These are phyloP conservation scores for Schizophyllum amplum DNA, from an alignment of 1,284 basidiomycete genomes.

Conservation along the genomic window DNA sequence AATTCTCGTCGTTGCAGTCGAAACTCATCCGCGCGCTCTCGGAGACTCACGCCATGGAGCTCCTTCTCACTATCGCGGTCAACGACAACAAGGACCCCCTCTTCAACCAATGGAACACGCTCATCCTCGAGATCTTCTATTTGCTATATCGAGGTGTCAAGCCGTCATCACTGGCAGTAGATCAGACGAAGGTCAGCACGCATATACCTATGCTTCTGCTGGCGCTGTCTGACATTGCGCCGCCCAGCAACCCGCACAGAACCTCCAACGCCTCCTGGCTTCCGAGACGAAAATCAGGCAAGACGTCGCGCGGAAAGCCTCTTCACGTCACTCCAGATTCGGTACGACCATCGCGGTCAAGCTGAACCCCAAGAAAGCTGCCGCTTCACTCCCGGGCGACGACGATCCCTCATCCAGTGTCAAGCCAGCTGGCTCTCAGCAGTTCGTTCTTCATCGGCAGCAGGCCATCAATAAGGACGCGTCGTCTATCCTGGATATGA, in stretches of 20 bases:
- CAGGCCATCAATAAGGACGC: slow-evolving; percentile 72
- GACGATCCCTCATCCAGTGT: slow-evolving; percentile 22
- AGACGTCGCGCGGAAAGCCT: slow-evolving; percentile 47
- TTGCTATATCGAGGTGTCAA: slow-evolving; percentile 75
- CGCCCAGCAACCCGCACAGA: slow-evolving; percentile 55
- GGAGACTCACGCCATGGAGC: slow-evolving; percentile 66
- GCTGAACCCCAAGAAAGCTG: slow-evolving; percentile 44
- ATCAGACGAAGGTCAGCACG: slow-evolving; percentile 58
- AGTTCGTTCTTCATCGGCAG: slow-evolving; percentile 75
- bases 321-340: slow-evolving; percentile 86
- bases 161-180: slow-evolving; percentile 51
- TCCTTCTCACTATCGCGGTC: slow-evolving; percentile 78
- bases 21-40: slow-evolving; percentile 66
- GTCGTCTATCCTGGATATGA: slow-evolving; percentile 77
- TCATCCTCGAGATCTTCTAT: slow-evolving; percentile 86
- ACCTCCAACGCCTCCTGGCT: slow-evolving; percentile 63
- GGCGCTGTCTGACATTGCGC: slow-evolving; percentile 8
- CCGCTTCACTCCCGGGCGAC: slow-evolving; percentile 22
- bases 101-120: slow-evolving; percentile 78
- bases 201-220: slow-evolving; percentile 1
- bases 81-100: slow-evolving; percentile 64
- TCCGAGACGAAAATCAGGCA: slow-evolving; percentile 59
- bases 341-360: slow-evolving; percentile 85
- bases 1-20: slow-evolving; percentile 71
- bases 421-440: slow-evolving; percentile 20